Percentiles rank a stretch among this genome's conserved stretches.
Evolutionary conservation across 805 yeast species (phyloP).

Genomic region (Yarrowia sp.): DNA sequence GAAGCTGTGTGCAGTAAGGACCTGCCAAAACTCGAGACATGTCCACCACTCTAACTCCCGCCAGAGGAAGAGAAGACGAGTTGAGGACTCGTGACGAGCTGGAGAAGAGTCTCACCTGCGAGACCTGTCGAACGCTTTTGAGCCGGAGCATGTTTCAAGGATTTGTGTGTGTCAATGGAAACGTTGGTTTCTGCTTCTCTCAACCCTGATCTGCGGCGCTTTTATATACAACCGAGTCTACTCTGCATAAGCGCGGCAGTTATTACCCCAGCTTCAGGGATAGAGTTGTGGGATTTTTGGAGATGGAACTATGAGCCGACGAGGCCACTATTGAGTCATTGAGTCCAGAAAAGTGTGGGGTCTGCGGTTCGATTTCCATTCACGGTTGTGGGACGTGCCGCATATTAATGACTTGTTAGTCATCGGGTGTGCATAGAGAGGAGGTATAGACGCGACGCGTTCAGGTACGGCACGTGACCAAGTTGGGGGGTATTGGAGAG

Average conservation of each 20-base stretch:
- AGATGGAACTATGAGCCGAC: no score
- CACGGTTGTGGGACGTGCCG: no score
- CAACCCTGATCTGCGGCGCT: background rate
- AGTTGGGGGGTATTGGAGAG: no score
- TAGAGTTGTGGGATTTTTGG: background rate
- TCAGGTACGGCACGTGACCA: no score
- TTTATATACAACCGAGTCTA: background rate
- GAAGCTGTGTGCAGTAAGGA: conserved; percentile 42
- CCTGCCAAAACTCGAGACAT: conserved; percentile 45
- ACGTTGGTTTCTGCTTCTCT: no score
- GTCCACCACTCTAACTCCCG: conserved; percentile 40
- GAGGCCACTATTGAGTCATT: no score
- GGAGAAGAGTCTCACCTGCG: background rate
- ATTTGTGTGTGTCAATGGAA: background rate
- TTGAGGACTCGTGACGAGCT: background rate
- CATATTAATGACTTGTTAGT: no score
- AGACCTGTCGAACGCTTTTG: background rate
- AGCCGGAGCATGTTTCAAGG: background rate
- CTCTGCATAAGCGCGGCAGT: conserved; percentile 12
- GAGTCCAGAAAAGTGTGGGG: background rate
- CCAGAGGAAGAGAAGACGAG: conserved; percentile 34
- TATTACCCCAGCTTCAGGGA: conserved; percentile 2
- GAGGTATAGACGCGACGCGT: no score
- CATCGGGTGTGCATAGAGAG: no score
- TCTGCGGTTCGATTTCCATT: background rate